A percentile compares a stretch with the other conserved stretches of the same genome.
phyloP scores from a whole-genome alignment of 108 stramenopile species.

The Conticribra weissflogii region DNA sequence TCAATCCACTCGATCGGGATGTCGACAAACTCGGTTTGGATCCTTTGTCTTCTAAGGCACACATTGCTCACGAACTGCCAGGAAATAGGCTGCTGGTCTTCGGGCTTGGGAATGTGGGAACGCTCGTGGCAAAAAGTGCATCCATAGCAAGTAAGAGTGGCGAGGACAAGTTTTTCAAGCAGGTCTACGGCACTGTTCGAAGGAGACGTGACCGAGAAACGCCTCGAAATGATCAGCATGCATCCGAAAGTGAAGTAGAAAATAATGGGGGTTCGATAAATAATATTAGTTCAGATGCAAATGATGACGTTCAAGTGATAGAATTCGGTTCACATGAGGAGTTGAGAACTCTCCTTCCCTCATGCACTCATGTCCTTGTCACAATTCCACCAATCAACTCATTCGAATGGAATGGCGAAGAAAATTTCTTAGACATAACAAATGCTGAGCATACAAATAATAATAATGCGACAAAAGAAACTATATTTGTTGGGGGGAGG shows the following conservation, averaged over 20 bases:
- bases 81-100: slow-evolving; percentile 22
- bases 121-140: slow-evolving; percentile 7
- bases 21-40: too few relatives aligned
- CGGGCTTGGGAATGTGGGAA: slow-evolving; percentile 39
- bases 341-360: slow-evolving; percentile 13
- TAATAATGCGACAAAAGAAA: too few relatives aligned
- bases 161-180: slow-evolving; percentile 12
- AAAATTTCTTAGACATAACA: neutral
- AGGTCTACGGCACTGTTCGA: slow-evolving; percentile 29
- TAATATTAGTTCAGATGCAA: neutral
- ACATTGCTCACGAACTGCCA: too few relatives aligned
- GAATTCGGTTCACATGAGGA: slow-evolving; percentile 13
- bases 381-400: slow-evolving; percentile 40
- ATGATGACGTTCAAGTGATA: slow-evolving; percentile 17
- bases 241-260: neutral
- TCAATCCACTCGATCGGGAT: too few relatives aligned
- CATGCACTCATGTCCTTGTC: slow-evolving; percentile 41
- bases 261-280: neutral
- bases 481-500: slow-evolving; percentile 15
- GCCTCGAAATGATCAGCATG: neutral
- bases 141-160: neutral
- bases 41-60: too few relatives aligned
- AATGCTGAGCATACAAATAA: neutral
- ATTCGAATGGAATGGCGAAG: neutral
- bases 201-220: too few relatives aligned